Evolutionary conservation across 495 filamentous ascomycete species (phyloP), one percentile per base, ranked within the genome.

Genomic region (Hyaloscypha finlandica): DNA sequence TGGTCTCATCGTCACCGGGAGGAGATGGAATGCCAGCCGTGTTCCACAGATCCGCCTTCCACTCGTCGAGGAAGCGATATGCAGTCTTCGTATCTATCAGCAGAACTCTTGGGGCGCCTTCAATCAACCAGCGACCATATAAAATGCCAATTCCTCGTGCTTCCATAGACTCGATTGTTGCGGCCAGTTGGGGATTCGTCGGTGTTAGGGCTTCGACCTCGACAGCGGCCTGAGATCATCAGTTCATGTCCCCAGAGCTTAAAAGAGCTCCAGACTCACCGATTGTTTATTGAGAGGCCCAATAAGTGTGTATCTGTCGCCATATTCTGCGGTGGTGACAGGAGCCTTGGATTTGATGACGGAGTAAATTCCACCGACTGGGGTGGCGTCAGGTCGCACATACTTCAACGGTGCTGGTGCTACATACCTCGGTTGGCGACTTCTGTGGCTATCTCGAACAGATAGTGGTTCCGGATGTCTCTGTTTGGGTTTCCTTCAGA

Each of bases 331-430:
- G 0, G 95, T 97, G 32, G 95, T 99, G 58, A 99, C 94, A 9
- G 95, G 94, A 22, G 95, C 94, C 78, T 99, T 99, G 61, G 95
- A 99, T 80, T 99, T 99, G 75, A 99, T 87, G 61, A 99, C 95
- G 16, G 94, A 97, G 81, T 99, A 99, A 80, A 99, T 99, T 68
- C 95, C 95, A 74, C 95, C 95, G 64, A 99, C 95, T 94, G 66
- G 42, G 25, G 61, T n/a, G 37, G 5, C 3, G 29, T 20, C 32
- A 29, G 56, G 12, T n/a, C 14, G 32, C 22, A 20, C 9, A 33
- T 30, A 42, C 54, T 35, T 54, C n/a, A 22, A 64, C 32, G 30
- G 42, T 48, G 53, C 1, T 31, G 14, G 61, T 58, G 66, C 55
- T 59, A 75, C 81, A 62, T 84, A 92, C 91, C 92, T 80, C 96